These are phyloP conservation scores for Alnus rubra DNA, from an alignment of 306 rosid species.

Conservation along the genomic window DNA sequence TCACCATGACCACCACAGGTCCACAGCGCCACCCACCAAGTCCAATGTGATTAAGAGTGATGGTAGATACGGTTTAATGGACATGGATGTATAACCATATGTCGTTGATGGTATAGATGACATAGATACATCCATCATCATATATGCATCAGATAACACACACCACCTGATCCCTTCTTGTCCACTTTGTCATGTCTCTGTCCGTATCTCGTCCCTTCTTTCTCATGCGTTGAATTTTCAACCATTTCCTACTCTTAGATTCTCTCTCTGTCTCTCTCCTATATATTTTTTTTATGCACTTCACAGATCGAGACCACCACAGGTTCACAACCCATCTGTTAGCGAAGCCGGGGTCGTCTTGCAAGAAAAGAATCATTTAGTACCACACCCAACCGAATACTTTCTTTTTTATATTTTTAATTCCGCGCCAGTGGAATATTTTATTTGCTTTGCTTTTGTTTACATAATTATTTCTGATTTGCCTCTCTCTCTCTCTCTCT, in stretches of 20 bases:
- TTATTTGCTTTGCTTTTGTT: conserved; percentile 12
- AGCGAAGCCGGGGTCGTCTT: conserved; percentile 24
- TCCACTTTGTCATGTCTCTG: background rate
- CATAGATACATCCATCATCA: background rate
- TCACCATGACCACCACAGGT: too few species aligned
- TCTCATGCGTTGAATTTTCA: conserved; percentile 28
- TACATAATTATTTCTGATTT: conserved; percentile 7
- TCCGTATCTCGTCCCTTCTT: conserved; percentile 25
- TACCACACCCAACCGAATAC: conserved; percentile 13
- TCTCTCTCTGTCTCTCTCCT: conserved; percentile 6
- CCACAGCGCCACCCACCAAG: too few species aligned
- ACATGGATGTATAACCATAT: too few species aligned
- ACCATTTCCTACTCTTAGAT: conserved; percentile 28
- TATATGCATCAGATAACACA: too few species aligned
- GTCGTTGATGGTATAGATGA: background rate
- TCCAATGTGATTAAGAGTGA: too few species aligned
- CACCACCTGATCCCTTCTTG: background rate
- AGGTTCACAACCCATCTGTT: conserved; percentile 12
- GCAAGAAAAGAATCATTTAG: conserved; percentile 55
- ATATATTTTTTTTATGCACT: conserved; percentile 12
- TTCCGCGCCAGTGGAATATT: conserved; percentile 9
- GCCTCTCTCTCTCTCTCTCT: background rate
- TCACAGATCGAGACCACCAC: conserved; percentile 16
- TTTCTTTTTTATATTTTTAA: background rate
- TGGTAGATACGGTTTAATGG: too few species aligned